Evolutionary conservation across 1,139 yeast genomes (phyloP).

Genomic region (Sugiyamaella pinicola): DNA sequence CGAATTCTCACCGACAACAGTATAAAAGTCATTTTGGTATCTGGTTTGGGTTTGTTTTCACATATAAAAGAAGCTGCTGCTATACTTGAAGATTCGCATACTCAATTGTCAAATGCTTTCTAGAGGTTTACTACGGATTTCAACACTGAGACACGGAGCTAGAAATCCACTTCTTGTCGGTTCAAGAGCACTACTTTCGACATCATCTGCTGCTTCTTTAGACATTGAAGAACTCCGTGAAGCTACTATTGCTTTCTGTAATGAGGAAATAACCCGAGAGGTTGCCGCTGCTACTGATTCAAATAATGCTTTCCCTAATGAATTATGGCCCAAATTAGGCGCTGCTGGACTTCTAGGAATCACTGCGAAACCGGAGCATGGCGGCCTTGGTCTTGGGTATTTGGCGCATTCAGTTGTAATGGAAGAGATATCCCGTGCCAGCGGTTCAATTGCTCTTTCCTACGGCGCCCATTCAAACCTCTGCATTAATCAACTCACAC

Average conservation of each 20-base stretch:
- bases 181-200: background rate
- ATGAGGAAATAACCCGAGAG: constrained; percentile 37
- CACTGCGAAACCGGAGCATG: constrained; percentile 42
- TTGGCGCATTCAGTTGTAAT: constrained; percentile 41
- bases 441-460: constrained; percentile 41
- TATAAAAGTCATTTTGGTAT: background rate
- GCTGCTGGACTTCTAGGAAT: constrained; percentile 43
- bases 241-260: constrained; percentile 41
- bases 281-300: constrained; percentile 39
- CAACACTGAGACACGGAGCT: background rate
- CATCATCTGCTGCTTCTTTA: constrained; percentile 7
- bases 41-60: too few species aligned
- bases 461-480: constrained; percentile 44
- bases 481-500: constrained; percentile 41
- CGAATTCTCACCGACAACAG: background rate
- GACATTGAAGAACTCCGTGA: constrained; percentile 40
- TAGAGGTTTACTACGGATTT: background rate
- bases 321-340: constrained; percentile 42
- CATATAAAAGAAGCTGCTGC: too few species aligned
- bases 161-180: background rate
- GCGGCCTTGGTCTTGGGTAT: constrained; percentile 42
- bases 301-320: constrained; percentile 40
- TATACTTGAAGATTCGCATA: too few species aligned
- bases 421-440: constrained; percentile 42
- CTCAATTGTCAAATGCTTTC: background rate